Conservation (phyloP, 768 basidiomycete genomes). For the Gloeostereum incarnatum region DNA sequence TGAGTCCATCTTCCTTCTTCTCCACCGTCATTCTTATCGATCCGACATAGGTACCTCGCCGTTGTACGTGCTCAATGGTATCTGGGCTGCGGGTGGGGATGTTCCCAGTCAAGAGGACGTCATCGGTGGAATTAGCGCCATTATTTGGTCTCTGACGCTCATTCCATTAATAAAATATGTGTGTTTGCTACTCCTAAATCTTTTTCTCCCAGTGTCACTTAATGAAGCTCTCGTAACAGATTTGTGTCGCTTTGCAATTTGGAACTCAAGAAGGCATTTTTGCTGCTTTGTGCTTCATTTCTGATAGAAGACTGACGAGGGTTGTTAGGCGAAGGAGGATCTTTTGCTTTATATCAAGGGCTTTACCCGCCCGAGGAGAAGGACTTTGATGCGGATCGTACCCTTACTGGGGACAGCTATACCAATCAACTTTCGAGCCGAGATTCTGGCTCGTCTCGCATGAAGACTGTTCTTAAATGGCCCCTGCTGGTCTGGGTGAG, state of each 20-base stretch:
- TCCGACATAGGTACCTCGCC: slow-evolving; percentile 47
- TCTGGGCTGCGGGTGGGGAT: slow-evolving; percentile 41
- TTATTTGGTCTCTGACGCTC: slow-evolving; percentile 55
- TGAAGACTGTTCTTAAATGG: slow-evolving; percentile 29
- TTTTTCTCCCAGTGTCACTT: background rate
- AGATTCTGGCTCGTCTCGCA: slow-evolving; percentile 7
- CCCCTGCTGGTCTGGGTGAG: slow-evolving; percentile 49
- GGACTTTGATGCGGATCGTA: slow-evolving; percentile 40
- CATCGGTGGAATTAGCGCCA: slow-evolving; percentile 53
- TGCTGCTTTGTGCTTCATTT: background rate
- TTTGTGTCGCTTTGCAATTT: slow-evolving; percentile 37
- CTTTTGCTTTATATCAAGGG: slow-evolving; percentile 56
- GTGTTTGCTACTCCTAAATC: slow-evolving; percentile 9
- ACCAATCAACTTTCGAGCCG: slow-evolving; percentile 8
- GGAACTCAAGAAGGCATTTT: slow-evolving; percentile 40
- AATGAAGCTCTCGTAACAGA: slow-evolving; percentile 17
- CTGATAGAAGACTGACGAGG: slow-evolving; percentile 2
- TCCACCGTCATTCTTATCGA: slow-evolving; percentile 28
- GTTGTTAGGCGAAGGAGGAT: slow-evolving; percentile 51
- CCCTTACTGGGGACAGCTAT: slow-evolving; percentile 39
- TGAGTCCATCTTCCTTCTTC: background rate
- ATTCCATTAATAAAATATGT: slow-evolving; percentile 60
- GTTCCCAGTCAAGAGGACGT: slow-evolving; percentile 48
- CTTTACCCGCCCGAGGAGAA: slow-evolving; percentile 40
- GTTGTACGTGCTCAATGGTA: slow-evolving; percentile 55